phyloP scores from a whole-genome alignment of 2,329 filamentous ascomycete species.

The Fusarium cyanostomum region DNA sequence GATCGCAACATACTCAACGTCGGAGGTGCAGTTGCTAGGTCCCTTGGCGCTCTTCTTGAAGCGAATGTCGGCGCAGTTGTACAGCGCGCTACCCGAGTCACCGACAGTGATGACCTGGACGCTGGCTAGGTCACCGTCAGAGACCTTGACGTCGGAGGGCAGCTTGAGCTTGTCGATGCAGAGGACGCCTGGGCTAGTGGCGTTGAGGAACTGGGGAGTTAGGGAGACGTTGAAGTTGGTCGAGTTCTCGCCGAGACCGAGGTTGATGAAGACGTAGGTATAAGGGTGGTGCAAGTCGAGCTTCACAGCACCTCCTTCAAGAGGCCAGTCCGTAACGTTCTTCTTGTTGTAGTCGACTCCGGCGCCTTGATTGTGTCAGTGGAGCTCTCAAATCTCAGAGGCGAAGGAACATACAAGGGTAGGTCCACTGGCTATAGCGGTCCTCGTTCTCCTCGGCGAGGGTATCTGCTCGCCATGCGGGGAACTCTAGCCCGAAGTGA shows the following conservation, averaged over 20 bases:
- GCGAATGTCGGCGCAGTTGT: constrained; percentile 80
- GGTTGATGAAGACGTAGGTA: constrained; percentile 64
- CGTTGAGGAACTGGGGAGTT: constrained; percentile 66
- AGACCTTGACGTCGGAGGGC: constrained; percentile 57
- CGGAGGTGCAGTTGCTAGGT: constrained; percentile 49
- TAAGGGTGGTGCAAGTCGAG: constrained; percentile 62
- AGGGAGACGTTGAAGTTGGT: constrained; percentile 76
- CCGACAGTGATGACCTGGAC: constrained; percentile 76
- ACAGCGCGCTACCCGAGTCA: constrained; percentile 67
- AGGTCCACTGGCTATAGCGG: constrained; percentile 59
- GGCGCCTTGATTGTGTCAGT: constrained; percentile 51
- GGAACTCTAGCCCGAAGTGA: constrained; percentile 60
- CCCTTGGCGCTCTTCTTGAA: constrained; percentile 64
- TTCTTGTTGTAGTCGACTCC: constrained; percentile 55
- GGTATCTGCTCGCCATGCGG: constrained; percentile 60
- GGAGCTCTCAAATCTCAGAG: neutral
- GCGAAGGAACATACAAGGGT: constrained; percentile 57
- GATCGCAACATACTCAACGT: constrained; percentile 56
- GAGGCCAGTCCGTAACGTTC: constrained; percentile 64
- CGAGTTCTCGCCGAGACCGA: constrained; percentile 60
- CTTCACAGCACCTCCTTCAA: constrained; percentile 58
- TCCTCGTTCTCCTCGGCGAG: constrained; percentile 50
- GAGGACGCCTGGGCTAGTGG: constrained; percentile 69
- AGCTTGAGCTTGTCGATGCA: constrained; percentile 70
- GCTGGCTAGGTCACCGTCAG: constrained; percentile 70